Conservation (phyloP, 2,329 filamentous ascomycete species). For the Monosporascus sp. region DNA sequence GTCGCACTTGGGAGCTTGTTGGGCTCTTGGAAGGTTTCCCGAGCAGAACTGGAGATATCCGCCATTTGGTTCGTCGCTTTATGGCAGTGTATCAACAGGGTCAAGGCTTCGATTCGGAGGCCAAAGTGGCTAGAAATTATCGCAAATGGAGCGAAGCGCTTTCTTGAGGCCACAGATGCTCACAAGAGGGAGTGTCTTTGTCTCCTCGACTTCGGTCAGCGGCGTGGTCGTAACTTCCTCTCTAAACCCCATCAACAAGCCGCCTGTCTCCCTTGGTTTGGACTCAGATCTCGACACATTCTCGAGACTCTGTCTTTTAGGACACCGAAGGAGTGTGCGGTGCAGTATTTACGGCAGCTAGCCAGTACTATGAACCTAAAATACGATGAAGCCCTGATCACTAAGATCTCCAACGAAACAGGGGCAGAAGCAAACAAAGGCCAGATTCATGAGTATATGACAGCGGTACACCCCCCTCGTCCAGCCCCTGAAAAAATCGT, state of each 20-base stretch:
- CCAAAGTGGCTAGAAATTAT: background rate
- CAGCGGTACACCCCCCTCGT: background rate
- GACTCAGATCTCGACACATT: background rate
- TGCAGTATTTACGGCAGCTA: background rate
- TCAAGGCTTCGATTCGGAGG: background rate
- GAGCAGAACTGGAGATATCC: background rate
- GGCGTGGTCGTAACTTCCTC: background rate
- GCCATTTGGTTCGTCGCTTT: background rate
- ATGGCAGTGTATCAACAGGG: background rate
- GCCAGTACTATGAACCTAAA: background rate
- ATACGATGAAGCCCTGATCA: background rate
- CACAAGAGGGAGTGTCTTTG: constrained; percentile 14
- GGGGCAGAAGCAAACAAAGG: background rate
- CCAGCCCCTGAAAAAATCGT: background rate
- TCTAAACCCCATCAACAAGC: background rate
- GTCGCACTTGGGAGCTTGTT: background rate
- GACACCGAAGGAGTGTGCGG: background rate
- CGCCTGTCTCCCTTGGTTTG: constrained; percentile 2
- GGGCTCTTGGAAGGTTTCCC: background rate
- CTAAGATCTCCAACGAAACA: background rate
- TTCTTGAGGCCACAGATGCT: constrained; percentile 5
- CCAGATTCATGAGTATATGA: background rate
- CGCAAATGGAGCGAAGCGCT: background rate
- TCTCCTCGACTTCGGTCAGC: background rate
- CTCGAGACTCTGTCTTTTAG: background rate